Conservation (phyloP, 116 monocot species). For the Dioscorea cayenensis region DNA sequence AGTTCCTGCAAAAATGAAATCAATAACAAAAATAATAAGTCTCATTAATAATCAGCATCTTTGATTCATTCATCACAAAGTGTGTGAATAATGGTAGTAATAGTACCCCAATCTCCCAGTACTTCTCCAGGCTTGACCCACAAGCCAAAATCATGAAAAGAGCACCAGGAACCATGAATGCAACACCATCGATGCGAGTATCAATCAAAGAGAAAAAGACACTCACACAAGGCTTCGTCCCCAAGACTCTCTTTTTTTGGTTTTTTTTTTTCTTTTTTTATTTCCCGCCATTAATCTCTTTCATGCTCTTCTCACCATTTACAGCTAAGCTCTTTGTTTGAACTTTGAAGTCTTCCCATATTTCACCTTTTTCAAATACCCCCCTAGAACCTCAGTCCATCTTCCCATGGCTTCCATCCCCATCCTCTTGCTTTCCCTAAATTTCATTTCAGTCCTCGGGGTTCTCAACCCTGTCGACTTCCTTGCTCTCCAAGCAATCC, state of each 20-base stretch:
- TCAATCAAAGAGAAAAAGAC: slow-evolving; percentile 1
- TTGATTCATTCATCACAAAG: no score
- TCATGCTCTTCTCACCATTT: background rate
- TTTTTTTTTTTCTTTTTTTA: background rate
- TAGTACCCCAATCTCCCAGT: no score
- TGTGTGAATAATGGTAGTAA: no score
- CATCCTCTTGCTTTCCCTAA: background rate
- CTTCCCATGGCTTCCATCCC: background rate
- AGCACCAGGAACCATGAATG: background rate
- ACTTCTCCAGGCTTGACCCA: no score
- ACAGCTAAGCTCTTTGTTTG: background rate
- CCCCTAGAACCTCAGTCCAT: background rate
- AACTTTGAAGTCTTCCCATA: background rate
- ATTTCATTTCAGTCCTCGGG: background rate
- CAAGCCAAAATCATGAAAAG: no score
- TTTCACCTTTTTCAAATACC: background rate
- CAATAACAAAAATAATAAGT: no score
- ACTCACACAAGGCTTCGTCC: background rate
- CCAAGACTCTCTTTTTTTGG: background rate
- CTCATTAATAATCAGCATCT: no score
- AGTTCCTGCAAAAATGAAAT: no score
- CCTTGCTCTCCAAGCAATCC: slow-evolving; percentile 48
- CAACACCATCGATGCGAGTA: background rate
- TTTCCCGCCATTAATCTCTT: background rate
- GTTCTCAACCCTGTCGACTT: slow-evolving; percentile 48